Percentiles rank a stretch among this genome's conserved stretches.
Conservation (phyloP, 257 asterid genomes). For the Mitragyna speciosa region DNA sequence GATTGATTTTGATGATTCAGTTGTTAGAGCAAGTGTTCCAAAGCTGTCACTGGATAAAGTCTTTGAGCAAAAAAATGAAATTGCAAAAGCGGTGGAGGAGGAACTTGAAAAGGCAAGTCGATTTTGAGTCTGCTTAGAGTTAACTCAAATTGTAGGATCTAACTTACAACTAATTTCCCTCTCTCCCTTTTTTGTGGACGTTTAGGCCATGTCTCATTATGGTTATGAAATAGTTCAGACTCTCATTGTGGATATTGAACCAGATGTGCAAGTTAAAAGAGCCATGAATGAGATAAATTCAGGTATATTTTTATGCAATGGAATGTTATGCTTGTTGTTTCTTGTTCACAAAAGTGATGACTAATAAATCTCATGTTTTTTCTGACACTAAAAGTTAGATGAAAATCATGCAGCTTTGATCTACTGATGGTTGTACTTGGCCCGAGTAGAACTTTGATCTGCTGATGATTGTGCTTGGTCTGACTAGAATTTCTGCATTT, state of each 20-base stretch:
- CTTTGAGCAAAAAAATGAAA: constrained; percentile 29
- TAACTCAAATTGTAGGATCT: not conserved
- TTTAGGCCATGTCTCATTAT: constrained; percentile 33
- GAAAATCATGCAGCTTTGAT: not conserved
- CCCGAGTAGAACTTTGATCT: too few relatives aligned
- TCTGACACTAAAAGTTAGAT: not conserved
- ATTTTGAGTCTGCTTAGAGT: not conserved
- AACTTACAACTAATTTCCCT: not conserved
- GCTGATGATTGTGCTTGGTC: too few relatives aligned
- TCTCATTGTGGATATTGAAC: constrained; percentile 33
- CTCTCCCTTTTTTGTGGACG: not conserved
- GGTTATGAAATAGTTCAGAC: constrained; percentile 38
- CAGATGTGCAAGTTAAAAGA: constrained; percentile 28
- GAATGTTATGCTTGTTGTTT: not conserved
- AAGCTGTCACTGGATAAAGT: constrained; percentile 26
- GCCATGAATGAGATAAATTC: constrained; percentile 40
- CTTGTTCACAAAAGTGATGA: not conserved
- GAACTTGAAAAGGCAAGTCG: constrained; percentile 23
- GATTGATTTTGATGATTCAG: constrained; percentile 14
- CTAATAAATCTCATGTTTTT: not conserved
- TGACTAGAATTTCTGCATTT: not conserved
- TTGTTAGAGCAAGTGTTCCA: constrained; percentile 27
- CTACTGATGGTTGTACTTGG: not conserved
- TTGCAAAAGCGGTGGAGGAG: constrained; percentile 25
- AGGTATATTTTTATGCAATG: not conserved